Evolutionary conservation across 441 rosid genomes (phyloP), one percentile per base, ranked within the genome.

Genomic region (Populus trichocarpa): DNA sequence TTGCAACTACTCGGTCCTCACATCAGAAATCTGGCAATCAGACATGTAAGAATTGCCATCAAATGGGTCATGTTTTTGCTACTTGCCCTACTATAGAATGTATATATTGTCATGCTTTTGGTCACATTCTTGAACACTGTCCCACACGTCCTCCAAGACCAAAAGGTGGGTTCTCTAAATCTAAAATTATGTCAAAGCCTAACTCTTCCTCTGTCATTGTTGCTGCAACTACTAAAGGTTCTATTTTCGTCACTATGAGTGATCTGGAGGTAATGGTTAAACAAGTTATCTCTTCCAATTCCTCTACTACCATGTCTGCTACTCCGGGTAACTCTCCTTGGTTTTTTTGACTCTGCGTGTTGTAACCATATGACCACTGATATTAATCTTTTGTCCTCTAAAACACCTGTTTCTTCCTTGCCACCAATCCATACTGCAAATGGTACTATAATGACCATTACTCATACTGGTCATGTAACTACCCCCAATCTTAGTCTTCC

Each of bases 361-460:
- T 76, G n/a, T 59, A 82, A 79, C 32, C 85, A 76, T 9, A 72
- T 82, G 67, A 64, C 76, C 2, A 12, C 8, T 26, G 50, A 76
- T 32, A 10, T 20, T 4, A 1, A 9, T 1, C 4, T 0, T 3
- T 75, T 75, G 1, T 42, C 25, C 5, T 3, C 0, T 20, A 22
- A 16, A 42, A 25, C 20, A 11, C 5, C 1, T 20, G 11, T 0
- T 57, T 8, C 23, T 22, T 32, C 18, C 1, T 12, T 68, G 0
- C 68, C 70, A 66, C n/a, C n/a, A n/a, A n/a, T n/a, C n/a, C n/a
- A n/a, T n/a, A n/a, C n/a, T n/a, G n/a, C n/a, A n/a, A n/a, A n/a
- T 76, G 78, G 33, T 0, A 42, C 75, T 36, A 12, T 13, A 7
- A 78, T 70, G 64, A 2, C 18, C 7, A 26, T 70, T 3, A 68